Conservation (phyloP, 208 protist species). For the Endotrypanum monterogeii region DNA sequence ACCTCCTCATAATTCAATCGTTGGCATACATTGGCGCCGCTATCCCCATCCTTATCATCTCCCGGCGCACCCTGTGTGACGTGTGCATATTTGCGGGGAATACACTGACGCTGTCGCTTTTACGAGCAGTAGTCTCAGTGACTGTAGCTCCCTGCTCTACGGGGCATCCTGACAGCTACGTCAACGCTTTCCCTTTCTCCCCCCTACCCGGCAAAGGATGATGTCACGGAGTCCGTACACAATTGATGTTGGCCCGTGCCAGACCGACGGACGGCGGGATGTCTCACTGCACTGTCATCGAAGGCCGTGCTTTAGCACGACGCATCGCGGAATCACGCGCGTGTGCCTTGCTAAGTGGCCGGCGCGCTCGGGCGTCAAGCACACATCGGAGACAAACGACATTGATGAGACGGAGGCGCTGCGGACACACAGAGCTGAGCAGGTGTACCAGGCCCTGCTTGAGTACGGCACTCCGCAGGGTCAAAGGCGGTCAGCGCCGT, state of each 20-base stretch:
- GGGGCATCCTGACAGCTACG: too few species aligned
- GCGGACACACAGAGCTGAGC: constrained; percentile 18
- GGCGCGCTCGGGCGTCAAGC: constrained; percentile 10
- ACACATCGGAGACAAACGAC: not conserved
- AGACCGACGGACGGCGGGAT: constrained; percentile 53
- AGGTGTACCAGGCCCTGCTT: constrained; percentile 20
- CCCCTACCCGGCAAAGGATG: not conserved
- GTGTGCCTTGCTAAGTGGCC: constrained; percentile 68
- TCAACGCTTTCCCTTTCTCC: not conserved
- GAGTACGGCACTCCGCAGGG: not conserved
- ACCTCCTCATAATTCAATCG: not conserved
- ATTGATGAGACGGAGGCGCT: constrained; percentile 19
- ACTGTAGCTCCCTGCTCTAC: too few species aligned
- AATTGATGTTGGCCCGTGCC: constrained; percentile 57
- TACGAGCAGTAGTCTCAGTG: too few species aligned
- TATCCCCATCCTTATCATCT: too few species aligned
- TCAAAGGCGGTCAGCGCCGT: not conserved
- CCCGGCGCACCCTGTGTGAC: too few species aligned
- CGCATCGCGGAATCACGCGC: constrained; percentile 57
- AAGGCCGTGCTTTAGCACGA: constrained; percentile 52
- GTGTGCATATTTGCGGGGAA: too few species aligned
- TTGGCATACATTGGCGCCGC: too few species aligned
- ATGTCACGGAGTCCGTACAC: constrained; percentile 58
- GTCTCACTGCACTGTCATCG: constrained; percentile 60
- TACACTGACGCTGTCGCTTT: too few species aligned